Evolutionary conservation across 164 flowering plant species (phyloP).

Genomic region (Magnolia changhungtana): DNA sequence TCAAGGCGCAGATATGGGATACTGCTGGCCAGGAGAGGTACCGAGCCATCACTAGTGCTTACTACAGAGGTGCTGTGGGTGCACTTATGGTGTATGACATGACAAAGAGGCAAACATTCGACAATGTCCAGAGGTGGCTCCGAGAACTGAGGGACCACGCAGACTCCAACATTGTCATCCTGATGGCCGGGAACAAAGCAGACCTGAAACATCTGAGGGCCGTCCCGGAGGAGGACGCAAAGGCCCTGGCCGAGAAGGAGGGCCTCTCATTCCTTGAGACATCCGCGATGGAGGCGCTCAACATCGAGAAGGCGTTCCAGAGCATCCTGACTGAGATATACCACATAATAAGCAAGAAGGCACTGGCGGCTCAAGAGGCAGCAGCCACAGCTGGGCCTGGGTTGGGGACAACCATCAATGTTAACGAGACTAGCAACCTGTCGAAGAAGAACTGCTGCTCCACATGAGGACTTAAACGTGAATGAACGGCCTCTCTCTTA

Average conservation of each 20-base stretch:
- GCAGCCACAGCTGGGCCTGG: constrained; percentile 33
- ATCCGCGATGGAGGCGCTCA: constrained; percentile 73
- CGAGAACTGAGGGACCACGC: constrained; percentile 81
- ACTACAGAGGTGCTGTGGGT: constrained; percentile 89
- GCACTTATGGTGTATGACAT: constrained; percentile 87
- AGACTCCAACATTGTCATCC: constrained; percentile 83
- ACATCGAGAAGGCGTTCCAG: constrained; percentile 82
- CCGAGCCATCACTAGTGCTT: constrained; percentile 87
- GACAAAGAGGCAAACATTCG: constrained; percentile 74
- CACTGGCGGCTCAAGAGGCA: constrained; percentile 77
- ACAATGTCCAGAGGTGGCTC: constrained; percentile 78
- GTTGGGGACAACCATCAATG: constrained; percentile 65
- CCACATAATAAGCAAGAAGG: constrained; percentile 74
- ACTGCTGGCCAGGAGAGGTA: constrained; percentile 93
- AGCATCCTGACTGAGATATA: constrained; percentile 69
- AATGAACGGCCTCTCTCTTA: neutral
- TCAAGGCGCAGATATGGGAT: constrained; percentile 94
- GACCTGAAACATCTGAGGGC: constrained; percentile 71
- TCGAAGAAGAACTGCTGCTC: constrained; percentile 58
- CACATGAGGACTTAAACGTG: constrained; percentile 15
- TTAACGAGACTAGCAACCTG: constrained; percentile 39
- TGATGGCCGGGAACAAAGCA: constrained; percentile 81
- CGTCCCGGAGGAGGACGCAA: constrained; percentile 58
- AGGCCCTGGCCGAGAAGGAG: constrained; percentile 67
- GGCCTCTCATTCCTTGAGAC: constrained; percentile 80